Conservation (phyloP, 2,329 filamentous ascomycete genomes). For the Fusarium pininemorale region DNA sequence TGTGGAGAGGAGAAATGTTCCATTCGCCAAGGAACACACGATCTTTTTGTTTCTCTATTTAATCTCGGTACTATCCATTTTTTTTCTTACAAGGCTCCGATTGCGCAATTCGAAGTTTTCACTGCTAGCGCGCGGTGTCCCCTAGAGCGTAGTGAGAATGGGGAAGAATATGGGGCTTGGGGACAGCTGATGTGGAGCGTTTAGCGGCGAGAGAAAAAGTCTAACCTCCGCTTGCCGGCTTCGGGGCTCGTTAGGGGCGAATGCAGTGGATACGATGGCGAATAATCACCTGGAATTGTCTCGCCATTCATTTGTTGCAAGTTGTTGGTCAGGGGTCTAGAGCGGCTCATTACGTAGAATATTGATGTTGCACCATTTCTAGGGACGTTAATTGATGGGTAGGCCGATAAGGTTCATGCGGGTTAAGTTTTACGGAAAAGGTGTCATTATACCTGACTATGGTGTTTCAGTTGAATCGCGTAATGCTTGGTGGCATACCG, state of each 20-base stretch:
- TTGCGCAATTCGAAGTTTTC: constrained; percentile 40
- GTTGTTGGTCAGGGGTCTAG: neutral
- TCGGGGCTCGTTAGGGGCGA: neutral
- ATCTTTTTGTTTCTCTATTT: neutral
- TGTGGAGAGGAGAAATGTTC: neutral
- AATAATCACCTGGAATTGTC: neutral
- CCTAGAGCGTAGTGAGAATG: constrained; percentile 6
- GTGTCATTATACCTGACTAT: neutral
- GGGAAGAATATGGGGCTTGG: constrained; percentile 22
- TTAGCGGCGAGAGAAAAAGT: neutral
- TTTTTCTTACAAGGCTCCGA: neutral
- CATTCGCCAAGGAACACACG: neutral
- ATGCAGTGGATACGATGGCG: neutral
- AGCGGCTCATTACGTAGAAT: neutral
- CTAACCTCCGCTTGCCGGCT: constrained; percentile 1
- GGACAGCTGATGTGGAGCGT: neutral
- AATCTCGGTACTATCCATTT: neutral
- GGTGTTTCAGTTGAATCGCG: neutral
- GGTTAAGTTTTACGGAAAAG: neutral
- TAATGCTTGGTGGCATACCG: neutral
- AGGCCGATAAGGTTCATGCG: neutral
- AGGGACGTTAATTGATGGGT: neutral
- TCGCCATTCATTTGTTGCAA: neutral
- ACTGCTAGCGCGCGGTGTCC: constrained; percentile 6
- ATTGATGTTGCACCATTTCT: neutral